Evolutionary conservation across 106 monocot genomes (phyloP), one percentile per base, ranked within the genome.

Genomic region (Acanthochlamys bracteata): DNA sequence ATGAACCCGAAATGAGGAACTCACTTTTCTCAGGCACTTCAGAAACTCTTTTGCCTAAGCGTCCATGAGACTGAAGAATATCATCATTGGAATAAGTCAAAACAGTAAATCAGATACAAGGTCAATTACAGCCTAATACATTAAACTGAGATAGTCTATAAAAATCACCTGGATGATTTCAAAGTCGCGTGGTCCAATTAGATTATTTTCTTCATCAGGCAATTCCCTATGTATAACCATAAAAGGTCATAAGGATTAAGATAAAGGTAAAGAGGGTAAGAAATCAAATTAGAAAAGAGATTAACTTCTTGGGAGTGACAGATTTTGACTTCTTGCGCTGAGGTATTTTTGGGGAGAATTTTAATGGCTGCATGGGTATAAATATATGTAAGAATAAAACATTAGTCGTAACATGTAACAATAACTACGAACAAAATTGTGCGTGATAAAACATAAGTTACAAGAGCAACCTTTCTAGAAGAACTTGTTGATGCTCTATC

Each of bases 311-410:
- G 10, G 39, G 17, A 6, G 10, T 39, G 14, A 20, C 27, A 39
- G 61, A 17, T 20, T 27, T 39, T 61, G 61, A 15, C 24, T 4
- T 11, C 24, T 61, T 61, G 33, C 14, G 61, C 7, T 33, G 33
- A 14, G 61, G 61, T n/a, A 61, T 41, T 61, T 61, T 61, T 0
- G 61, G 61, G 4, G 61, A n/a, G 20, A 61, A 61, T 39, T 61
- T 61, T 41, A 61, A n/a, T 39, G 33, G 61, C 61, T 61, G 33
- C 61, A 61, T 15, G 39, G 1, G 33, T n/a, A n/a, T n/a, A n/a
- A n/a, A n/a, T n/a, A n/a, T n/a, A n/a, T n/a, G n/a, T n/a, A n/a
- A n/a, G n/a, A n/a, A n/a, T n/a, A n/a, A n/a, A n/a, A n/a, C n/a
- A n/a, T n/a, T n/a, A n/a, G n/a, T n/a, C n/a, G n/a, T n/a, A n/a